Base-by-base conservation (phyloP, 176 grass and related monocot species). In the Ampelocalamus luodianensis region DNA sequence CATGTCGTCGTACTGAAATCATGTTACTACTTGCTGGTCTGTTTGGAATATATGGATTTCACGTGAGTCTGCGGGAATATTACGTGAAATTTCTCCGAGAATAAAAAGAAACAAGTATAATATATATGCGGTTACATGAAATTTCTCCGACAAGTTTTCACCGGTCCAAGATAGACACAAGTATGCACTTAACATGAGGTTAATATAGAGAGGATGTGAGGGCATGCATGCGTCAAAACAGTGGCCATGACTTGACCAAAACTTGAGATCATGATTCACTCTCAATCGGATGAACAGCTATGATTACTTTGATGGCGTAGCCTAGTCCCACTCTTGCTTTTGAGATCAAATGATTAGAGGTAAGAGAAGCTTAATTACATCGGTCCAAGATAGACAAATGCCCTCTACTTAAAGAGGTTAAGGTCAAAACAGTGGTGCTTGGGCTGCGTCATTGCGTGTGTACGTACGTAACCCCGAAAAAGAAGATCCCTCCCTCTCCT, bases 361-460 rank as follows among this genome's bases (percentile, higher is more conserved):
- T 6, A 51, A 32, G 6, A 22, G 1, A 53, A 65, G 44, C 43
- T 51, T 29, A 29, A 29, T 29, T 42, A 6, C 0, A 10, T 3
- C 58, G 45, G 77, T 86, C 45, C 58, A 80, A 74, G 23, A 80
- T 7, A 34, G 14, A 45, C 36, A 64, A 40, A 20, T 5, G 51
- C 29, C 43, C 27, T 18, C 22, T 13, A 1, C 81, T 0, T 6
- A 4, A 48, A 22, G 50, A 12, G 13, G 64, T 6, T 18, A 37
- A 49, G 10, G 55, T 78, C 86, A 88, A 78, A 71, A 72, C 34
- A 53, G 6, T 44, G 74, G 54, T 20, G 74, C 74, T 43, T 59
- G 17, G 18, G 13, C 61, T 77, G 49, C 70, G 80, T 72, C 13
- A 4, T 10, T 58, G 22, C 22, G 22, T 23, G 68, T 79, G 87